Evolutionary conservation across 106 monocot species (phyloP).

Genomic region (Phalaenopsis equestris): DNA sequence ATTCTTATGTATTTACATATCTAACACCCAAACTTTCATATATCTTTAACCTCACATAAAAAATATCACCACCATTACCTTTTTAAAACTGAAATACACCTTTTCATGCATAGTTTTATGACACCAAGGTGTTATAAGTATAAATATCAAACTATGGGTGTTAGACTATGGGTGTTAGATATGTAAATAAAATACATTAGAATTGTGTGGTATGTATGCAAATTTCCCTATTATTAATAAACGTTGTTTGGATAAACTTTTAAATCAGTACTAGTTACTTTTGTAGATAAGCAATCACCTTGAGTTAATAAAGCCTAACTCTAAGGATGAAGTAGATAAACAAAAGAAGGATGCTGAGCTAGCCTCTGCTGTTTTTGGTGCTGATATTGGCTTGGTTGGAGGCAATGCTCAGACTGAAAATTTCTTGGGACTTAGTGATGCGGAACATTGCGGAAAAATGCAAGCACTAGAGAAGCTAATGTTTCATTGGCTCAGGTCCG

Average conservation of each 20-base stretch:
- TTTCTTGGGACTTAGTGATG: constrained; percentile 97
- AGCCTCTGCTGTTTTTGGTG: constrained; percentile 62
- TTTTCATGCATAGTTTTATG: too few species aligned
- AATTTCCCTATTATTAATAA: neutral
- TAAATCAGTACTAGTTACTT: neutral
- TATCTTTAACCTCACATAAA: too few species aligned
- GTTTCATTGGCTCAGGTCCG: constrained; percentile 53
- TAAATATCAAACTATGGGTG: too few species aligned
- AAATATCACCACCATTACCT: too few species aligned
- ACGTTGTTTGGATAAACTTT: neutral
- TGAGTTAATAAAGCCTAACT: constrained; percentile 92
- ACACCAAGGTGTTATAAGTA: too few species aligned
- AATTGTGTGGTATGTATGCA: too few species aligned
- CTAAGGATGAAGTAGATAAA: constrained; percentile 84
- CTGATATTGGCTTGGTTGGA: constrained; percentile 68
- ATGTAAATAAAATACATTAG: too few species aligned
- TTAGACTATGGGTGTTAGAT: too few species aligned
- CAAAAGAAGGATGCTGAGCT: constrained; percentile 96
- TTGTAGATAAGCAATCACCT: constrained; percentile 91
- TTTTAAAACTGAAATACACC: too few species aligned
- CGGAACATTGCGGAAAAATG: constrained; percentile 96
- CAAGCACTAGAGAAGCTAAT: constrained; percentile 67
- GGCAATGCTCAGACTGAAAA: constrained; percentile 69
- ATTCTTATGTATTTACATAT: too few species aligned
- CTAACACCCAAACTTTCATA: too few species aligned